Base-by-base conservation (phyloP, 1,284 basidiomycete species). In the Ceratobasidium sp. region DNA sequence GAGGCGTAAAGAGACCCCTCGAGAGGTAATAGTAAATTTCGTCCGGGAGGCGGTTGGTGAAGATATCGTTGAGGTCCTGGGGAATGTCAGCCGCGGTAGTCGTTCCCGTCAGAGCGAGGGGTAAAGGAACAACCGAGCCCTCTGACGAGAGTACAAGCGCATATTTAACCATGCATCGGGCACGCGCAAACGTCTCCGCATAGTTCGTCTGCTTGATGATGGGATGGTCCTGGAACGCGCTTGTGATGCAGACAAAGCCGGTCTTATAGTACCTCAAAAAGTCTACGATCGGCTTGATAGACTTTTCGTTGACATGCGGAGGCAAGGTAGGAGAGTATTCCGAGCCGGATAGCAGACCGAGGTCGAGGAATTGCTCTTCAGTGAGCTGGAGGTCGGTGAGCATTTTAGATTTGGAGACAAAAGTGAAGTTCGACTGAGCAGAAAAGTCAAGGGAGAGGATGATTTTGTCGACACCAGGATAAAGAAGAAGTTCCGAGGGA, bases 11-110 rank as follows among this genome's bases (percentile, higher is more conserved):
- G 39, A 99, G 90, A 7, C 97, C 97, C 20, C 96, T 92, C 64
- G 97, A 98, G 78, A 99, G 90, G 85, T 98, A 97, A 86, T 94
- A 97, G 87, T 97, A 99, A 78, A 99, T 90, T 84, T 99, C 97
- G 86, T 99, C 97, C 0, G 98, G 97, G 20, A 99, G 89, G 51
- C 96, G 93, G 84, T 95, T 90, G 2, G 97, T 98, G 87, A 99
- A 99, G 81, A 99, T 94, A 72, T 98, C 97, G 84, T 98, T 95
- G 53, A 99, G 87, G 86, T 99, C 97, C 60, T 88, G 85, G 0
- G 97, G 97, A 51, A 99, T 92, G 82, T 99, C 97, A 33, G 93
- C 91, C 0, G 93, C 90, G 0, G 94, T 95, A 61, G 84, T 85
- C 83, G 90, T 90, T 80, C 86, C 89, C 44, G 86, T 84, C 77